Evolutionary conservation across 768 basidiomycete species (phyloP), one percentile per base, ranked within the genome.

Genomic region (Gymnopilus dilepis): DNA sequence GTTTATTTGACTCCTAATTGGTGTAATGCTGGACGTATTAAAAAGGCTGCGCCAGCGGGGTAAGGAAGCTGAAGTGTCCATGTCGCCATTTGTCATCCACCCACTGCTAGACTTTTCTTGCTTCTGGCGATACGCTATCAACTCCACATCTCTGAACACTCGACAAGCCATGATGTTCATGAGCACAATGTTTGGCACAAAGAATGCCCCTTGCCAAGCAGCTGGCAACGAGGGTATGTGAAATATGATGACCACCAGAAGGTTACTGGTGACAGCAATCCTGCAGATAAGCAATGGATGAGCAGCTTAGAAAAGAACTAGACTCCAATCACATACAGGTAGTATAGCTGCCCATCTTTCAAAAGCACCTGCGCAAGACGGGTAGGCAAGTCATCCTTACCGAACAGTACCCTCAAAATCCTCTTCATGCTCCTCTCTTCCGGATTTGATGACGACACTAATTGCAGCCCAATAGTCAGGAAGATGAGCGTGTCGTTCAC

Each of bases 81-180:
- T n/a, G n/a, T n/a, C n/a, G n/a, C n/a, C n/a, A n/a, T n/a, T n/a
- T n/a, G n/a, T n/a, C n/a, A n/a, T n/a, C n/a, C n/a, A n/a, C n/a
- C n/a, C n/a, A n/a, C n/a, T n/a, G n/a, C n/a, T n/a, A n/a, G n/a
- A n/a, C n/a, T n/a, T n/a, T n/a, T n/a, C n/a, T n/a, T n/a, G n/a
- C n/a, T n/a, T n/a, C n/a, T n/a, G n/a, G n/a, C n/a, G n/a, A n/a
- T n/a, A n/a, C n/a, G n/a, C n/a, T n/a, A n/a, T n/a, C n/a, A n/a
- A n/a, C n/a, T 41, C 52, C n/a, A 55, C 50, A 8, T 65, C 59
- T 55, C 60, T 51, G 22, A 55, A 65, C 11, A 65, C 58, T 13
- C 53, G 57, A 41, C 60, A 62, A 3, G 60, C 57, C 64, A 65
- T 65, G 42, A 28, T 21, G 38, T 62, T 65, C 57, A 65, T 65